phyloP scores from a whole-genome alignment of 2,329 filamentous ascomycete genomes.

The Daldinia sp. region DNA sequence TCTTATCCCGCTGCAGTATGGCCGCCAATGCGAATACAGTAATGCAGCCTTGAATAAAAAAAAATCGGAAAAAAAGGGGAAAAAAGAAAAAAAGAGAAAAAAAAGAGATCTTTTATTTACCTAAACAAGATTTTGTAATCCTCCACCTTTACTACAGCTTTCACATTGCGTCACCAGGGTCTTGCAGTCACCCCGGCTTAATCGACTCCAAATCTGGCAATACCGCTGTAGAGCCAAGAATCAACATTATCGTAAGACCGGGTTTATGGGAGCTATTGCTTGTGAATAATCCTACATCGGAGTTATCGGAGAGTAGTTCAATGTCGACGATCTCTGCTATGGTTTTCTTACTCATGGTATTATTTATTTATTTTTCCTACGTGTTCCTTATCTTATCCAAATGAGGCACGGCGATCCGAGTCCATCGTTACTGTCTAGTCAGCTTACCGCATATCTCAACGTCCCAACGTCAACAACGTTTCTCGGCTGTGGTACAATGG shows the following conservation, averaged over 20 bases:
- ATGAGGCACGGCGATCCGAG: conserved; percentile 28
- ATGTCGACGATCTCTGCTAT: conserved; percentile 11
- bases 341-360: background rate
- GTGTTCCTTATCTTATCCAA: conserved; percentile 2
- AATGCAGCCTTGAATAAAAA: background rate
- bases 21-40: background rate
- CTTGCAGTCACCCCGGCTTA: conserved; percentile 11
- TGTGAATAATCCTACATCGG: conserved; percentile 23
- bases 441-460: conserved; percentile 37
- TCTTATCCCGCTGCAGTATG: background rate
- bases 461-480: conserved; percentile 21
- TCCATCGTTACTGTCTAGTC: conserved; percentile 32
- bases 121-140: conserved; percentile 4
- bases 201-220: conserved; percentile 7
- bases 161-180: conserved; percentile 20
- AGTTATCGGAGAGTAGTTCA: conserved; percentile 9
- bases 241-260: conserved; percentile 27
- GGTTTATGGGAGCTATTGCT: conserved; percentile 12
- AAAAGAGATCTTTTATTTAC: too few relatives aligned
- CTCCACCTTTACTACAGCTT: conserved; percentile 3
- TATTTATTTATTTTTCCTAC: conserved; percentile 13
- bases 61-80: too few relatives aligned
- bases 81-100: too few relatives aligned
- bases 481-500: conserved; percentile 12
- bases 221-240: conserved; percentile 19